phyloP scores from a whole-genome alignment of 1,284 basidiomycete genomes.

The Sutorius eximius region DNA sequence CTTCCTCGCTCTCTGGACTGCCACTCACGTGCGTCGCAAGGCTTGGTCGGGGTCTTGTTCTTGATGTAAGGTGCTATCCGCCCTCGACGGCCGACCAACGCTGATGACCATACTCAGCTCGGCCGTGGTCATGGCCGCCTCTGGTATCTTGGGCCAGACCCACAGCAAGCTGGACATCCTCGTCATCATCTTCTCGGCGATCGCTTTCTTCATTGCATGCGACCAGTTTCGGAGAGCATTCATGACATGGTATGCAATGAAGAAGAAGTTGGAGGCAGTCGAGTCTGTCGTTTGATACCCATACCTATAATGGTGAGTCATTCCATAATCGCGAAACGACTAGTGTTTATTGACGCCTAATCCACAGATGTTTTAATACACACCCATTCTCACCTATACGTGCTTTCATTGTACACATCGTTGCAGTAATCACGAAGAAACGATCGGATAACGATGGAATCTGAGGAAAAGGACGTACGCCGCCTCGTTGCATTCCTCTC shows the following conservation, averaged over 20 bases:
- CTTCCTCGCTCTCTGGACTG: not conserved
- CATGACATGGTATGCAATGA: constrained; percentile 16
- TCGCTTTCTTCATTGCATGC: constrained; percentile 23
- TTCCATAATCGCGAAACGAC: not conserved
- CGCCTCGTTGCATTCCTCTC: not conserved
- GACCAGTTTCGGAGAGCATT: constrained; percentile 29
- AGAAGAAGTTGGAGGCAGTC: constrained; percentile 7
- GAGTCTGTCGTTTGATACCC: constrained; percentile 10
- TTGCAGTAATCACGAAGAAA: not conserved
- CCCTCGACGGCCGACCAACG: not conserved
- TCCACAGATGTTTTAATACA: not conserved
- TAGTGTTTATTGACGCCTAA: not conserved
- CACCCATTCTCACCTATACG: not conserved
- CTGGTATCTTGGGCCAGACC: constrained; percentile 7
- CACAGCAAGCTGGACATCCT: constrained; percentile 23
- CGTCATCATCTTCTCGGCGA: constrained; percentile 15
- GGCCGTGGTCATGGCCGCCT: constrained; percentile 22
- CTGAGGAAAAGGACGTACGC: not conserved
- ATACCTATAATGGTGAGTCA: not conserved
- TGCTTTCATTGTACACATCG: not conserved
- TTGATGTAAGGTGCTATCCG: constrained; percentile 16
- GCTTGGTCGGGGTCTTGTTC: constrained; percentile 25
- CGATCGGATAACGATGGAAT: not conserved
- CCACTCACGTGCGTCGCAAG: constrained; percentile 3
- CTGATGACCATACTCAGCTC: constrained; percentile 15